Evolutionary conservation across 306 rosid species (phyloP).

Genomic region (Pyrus betulifolia): DNA sequence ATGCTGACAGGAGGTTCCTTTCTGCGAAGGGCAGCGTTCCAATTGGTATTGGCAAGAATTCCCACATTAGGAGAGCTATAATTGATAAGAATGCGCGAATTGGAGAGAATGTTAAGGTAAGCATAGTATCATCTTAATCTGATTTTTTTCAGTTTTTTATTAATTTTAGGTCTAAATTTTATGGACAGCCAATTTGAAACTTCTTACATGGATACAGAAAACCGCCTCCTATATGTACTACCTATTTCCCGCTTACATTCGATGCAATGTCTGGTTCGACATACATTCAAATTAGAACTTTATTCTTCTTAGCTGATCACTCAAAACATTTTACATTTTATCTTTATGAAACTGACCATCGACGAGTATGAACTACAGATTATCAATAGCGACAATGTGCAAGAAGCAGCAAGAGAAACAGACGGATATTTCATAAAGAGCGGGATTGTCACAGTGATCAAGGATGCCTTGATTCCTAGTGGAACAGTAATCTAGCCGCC

Average conservation of each 20-base stretch:
- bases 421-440: constrained; percentile 98
- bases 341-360: neutral
- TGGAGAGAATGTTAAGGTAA: constrained; percentile 85
- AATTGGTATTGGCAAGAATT: constrained; percentile 81
- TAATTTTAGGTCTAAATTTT: neutral
- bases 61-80: constrained; percentile 93
- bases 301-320: neutral
- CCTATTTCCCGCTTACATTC: neutral
- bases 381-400: constrained; percentile 65
- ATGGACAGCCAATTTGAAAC: neutral
- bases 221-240: neutral
- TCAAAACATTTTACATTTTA: neutral
- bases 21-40: constrained; percentile 89
- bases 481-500: constrained; percentile 58
- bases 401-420: constrained; percentile 98
- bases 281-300: neutral
- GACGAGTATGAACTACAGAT: constrained; percentile 38
- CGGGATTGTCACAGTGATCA: constrained; percentile 85
- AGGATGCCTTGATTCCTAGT: constrained; percentile 90
- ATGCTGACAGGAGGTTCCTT: constrained; percentile 71
- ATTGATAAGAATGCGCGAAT: constrained; percentile 96
- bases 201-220: neutral
- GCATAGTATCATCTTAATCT: neutral
- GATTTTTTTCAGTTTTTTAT: neutral
- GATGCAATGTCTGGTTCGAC: neutral